Percentiles rank a stretch among this genome's conserved stretches.
phyloP scores from a whole-genome alignment of 169 alveolate species.

The Prorocentrum cordatum region DNA sequence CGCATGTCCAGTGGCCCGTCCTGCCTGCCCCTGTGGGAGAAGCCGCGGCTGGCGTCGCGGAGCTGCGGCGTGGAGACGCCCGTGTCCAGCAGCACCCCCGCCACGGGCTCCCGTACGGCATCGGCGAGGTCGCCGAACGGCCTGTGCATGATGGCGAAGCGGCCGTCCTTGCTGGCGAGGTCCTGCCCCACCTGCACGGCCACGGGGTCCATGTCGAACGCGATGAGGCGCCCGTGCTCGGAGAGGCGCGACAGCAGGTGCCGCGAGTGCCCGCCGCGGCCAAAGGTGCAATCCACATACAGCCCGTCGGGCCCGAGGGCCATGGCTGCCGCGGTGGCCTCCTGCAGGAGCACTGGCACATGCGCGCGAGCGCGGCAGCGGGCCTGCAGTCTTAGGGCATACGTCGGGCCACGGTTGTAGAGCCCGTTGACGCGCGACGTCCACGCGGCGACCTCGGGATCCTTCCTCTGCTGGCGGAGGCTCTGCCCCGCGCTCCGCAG shows the following conservation, averaged over 20 bases:
- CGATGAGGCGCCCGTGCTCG: background rate
- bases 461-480: too few relatives aligned
- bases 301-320: too few relatives aligned
- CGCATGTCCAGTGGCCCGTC: too few relatives aligned
- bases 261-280: conserved; percentile 24
- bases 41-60: conserved; percentile 9
- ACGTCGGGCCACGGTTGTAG: too few relatives aligned
- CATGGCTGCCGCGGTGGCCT: too few relatives aligned
- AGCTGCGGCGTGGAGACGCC: conserved; percentile 48
- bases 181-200: conserved; percentile 21
- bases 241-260: background rate
- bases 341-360: too few relatives aligned
- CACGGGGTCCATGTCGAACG: conserved; percentile 35
- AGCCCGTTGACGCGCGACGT: too few relatives aligned
- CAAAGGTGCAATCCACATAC: conserved; percentile 41
- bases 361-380: too few relatives aligned
- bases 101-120: background rate
- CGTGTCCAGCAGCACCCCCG: conserved; percentile 12
- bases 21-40: too few relatives aligned
- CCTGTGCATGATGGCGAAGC: conserved; percentile 29
- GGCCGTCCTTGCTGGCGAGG: conserved; percentile 1
- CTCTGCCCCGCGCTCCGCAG: too few relatives aligned
- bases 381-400: too few relatives aligned
- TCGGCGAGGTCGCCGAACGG: conserved; percentile 12
- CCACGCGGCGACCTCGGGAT: too few relatives aligned